These are phyloP conservation scores for Chimonanthus praecox DNA, from an alignment of 164 flowering plant genomes.

Conservation along the genomic window DNA sequence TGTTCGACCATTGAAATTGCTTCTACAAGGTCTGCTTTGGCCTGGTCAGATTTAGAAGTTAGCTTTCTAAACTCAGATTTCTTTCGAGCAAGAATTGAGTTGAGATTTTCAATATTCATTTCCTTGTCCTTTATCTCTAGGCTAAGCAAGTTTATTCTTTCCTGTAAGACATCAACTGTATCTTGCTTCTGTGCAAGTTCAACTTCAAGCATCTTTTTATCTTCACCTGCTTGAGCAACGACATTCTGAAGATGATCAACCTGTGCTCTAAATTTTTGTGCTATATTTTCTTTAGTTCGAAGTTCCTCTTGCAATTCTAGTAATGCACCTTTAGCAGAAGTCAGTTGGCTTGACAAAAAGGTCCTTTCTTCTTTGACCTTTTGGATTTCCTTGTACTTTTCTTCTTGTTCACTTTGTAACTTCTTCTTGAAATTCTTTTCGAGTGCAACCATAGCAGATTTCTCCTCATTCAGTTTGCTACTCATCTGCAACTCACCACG, in stretches of 20 bases:
- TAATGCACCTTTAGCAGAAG: constrained; percentile 39
- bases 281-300: constrained; percentile 41
- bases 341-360: constrained; percentile 30
- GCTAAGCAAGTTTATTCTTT: constrained; percentile 44
- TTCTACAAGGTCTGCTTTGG: constrained; percentile 39
- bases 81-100: constrained; percentile 41
- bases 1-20: constrained; percentile 31
- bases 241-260: constrained; percentile 36
- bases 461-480: constrained; percentile 45
- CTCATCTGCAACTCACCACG: constrained; percentile 45
- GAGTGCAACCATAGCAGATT: constrained; percentile 26
- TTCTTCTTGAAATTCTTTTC: constrained; percentile 29
- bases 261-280: constrained; percentile 41
- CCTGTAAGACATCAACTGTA: constrained; percentile 42
- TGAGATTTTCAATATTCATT: constrained; percentile 31
- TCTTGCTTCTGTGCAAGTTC: constrained; percentile 51
- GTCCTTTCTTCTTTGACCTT: constrained; percentile 32
- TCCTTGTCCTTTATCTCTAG: constrained; percentile 64
- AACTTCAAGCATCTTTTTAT: constrained; percentile 47
- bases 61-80: constrained; percentile 46
- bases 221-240: constrained; percentile 36
- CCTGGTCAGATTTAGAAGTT: constrained; percentile 27
- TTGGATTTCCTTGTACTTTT: constrained; percentile 17
- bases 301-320: constrained; percentile 52
- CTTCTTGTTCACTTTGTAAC: constrained; percentile 35